These are phyloP conservation scores for Durio zibethinus DNA, from an alignment of 345 rosid species.

Conservation along the genomic window DNA sequence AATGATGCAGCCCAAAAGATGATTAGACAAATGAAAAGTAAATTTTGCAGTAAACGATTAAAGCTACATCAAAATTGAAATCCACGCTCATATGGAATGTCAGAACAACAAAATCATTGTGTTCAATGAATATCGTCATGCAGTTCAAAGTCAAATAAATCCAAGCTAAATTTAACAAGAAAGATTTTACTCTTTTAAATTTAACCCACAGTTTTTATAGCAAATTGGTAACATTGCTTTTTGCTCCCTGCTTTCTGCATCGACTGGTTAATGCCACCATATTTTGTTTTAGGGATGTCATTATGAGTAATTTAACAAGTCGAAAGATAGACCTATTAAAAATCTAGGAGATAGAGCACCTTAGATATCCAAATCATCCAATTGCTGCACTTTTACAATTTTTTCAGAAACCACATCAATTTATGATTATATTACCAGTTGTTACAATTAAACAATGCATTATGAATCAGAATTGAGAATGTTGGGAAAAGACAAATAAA, in stretches of 20 bases:
- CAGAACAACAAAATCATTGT: background rate
- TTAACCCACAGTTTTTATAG: background rate
- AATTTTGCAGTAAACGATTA: background rate
- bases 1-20: background rate
- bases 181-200: background rate
- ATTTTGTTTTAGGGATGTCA: background rate
- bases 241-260: background rate
- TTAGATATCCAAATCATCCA: background rate
- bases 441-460: background rate
- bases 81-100: background rate
- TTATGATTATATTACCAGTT: background rate
- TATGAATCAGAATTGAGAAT: background rate
- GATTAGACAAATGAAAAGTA: background rate
- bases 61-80: conserved; percentile 9
- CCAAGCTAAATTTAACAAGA: background rate
- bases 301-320: background rate
- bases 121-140: background rate
- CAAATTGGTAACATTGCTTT: background rate
- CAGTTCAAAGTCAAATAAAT: background rate
- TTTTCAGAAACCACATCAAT: background rate
- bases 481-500: background rate
- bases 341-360: background rate
- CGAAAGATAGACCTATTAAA: background rate
- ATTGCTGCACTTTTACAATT: background rate
- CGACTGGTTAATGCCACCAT: background rate